These are phyloP conservation scores for Clarireedia monteithiana DNA, from an alignment of 2,329 filamentous ascomycete genomes.

Conservation along the genomic window DNA sequence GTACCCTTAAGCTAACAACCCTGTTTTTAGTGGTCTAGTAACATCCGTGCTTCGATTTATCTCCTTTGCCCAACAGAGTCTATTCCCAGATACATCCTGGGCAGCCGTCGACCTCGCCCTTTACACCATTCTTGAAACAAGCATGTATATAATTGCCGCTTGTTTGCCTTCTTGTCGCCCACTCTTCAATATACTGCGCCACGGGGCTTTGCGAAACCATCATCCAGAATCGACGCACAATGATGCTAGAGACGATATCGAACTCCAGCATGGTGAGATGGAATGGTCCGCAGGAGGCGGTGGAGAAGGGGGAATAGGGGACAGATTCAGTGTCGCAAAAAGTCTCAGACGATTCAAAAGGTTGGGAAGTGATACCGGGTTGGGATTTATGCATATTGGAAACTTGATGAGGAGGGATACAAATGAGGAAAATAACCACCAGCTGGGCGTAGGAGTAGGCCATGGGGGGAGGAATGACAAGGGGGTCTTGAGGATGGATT, in stretches of 20 bases:
- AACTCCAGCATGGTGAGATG: neutral
- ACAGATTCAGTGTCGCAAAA: neutral
- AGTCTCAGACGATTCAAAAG: neutral
- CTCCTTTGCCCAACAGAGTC: neutral
- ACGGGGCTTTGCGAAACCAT: neutral
- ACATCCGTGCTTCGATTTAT: constrained; percentile 9
- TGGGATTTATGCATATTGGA: neutral
- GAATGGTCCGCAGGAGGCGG: too few relatives aligned
- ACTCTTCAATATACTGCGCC: constrained; percentile 2
- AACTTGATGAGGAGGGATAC: neutral
- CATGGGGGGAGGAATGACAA: neutral
- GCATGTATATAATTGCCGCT: constrained; percentile 10
- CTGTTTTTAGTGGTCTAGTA: constrained; percentile 6
- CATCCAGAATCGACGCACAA: neutral
- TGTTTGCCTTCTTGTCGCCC: constrained; percentile 10
- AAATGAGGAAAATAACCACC: neutral
- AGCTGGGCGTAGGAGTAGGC: neutral
- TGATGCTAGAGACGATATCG: neutral
- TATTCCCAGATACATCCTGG: constrained; percentile 6
- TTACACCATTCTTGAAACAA: constrained; percentile 8
- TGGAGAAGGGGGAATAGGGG: neutral
- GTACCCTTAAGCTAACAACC: neutral
- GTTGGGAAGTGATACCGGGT: neutral
- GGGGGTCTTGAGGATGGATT: neutral
- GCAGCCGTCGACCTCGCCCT: constrained; percentile 5